Percentiles rank a stretch among this genome's conserved stretches.
phyloP scores from a whole-genome alignment of 257 asterid species.

The Nyctanthes arbortristis region DNA sequence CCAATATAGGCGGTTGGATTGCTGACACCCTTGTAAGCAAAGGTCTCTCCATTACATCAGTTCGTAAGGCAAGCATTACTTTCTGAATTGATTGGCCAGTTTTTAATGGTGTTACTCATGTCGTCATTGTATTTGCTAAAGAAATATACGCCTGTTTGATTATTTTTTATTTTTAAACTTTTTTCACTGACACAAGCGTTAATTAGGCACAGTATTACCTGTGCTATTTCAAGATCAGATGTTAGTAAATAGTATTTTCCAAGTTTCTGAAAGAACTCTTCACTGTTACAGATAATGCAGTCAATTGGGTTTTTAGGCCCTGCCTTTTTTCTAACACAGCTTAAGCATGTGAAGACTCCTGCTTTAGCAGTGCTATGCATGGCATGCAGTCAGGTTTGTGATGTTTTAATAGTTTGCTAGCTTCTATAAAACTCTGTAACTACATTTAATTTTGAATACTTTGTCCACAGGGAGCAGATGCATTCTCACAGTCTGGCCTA shows the following conservation, averaged over 20 bases:
- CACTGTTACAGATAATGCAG: slow-evolving; percentile 78
- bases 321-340: slow-evolving; percentile 85
- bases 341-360: slow-evolving; percentile 79
- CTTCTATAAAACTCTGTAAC: slow-evolving; percentile 1
- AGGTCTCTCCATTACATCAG: slow-evolving; percentile 73
- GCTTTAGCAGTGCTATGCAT: slow-evolving; percentile 91
- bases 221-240: neutral
- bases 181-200: too few species aligned
- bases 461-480: slow-evolving; percentile 80
- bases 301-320: slow-evolving; percentile 95
- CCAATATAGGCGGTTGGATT: slow-evolving; percentile 94
- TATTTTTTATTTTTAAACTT: neutral
- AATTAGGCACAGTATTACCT: neutral
- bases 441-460: slow-evolving; percentile 4
- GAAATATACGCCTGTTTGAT: neutral
- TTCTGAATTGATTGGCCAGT: neutral
- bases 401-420: slow-evolving; percentile 18
- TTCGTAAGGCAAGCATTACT: slow-evolving; percentile 47
- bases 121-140: slow-evolving; percentile 3
- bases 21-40: slow-evolving; percentile 89
- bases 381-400: slow-evolving; percentile 91
- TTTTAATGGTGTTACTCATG: neutral
- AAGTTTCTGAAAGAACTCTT: slow-evolving; percentile 5
- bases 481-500: slow-evolving; percentile 94
- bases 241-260: neutral